phyloP scores from a whole-genome alignment of 1,284 basidiomycete genomes.

The Cutaneotrichosporon daszewskae region DNA sequence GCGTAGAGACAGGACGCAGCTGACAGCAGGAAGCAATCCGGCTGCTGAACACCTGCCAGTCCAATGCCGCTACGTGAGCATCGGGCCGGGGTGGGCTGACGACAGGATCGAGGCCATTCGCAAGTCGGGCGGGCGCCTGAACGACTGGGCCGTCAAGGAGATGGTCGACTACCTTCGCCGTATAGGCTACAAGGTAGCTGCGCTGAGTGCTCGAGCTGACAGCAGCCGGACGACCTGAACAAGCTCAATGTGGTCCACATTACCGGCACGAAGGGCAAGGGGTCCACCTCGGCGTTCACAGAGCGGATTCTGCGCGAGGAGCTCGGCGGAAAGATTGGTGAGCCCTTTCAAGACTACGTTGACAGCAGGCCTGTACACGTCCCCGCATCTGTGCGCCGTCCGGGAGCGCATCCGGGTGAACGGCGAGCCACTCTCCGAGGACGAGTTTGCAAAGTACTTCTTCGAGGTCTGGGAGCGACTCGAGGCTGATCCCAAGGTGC shows the following conservation, averaged over 20 bases:
- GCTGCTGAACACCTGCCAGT: conserved; percentile 84
- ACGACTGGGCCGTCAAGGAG: conserved; percentile 72
- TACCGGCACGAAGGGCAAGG: conserved; percentile 98
- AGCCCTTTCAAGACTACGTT: conserved; percentile 10
- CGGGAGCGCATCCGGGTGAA: conserved; percentile 94
- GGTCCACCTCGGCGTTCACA: conserved; percentile 90
- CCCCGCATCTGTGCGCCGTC: conserved; percentile 92
- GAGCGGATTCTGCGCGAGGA: conserved; percentile 50
- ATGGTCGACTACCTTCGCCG: conserved; percentile 84
- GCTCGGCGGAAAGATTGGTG: conserved; percentile 36
- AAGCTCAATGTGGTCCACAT: conserved; percentile 89
- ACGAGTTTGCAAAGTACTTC: conserved; percentile 83
- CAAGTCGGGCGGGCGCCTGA: conserved; percentile 65
- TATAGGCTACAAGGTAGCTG: conserved; percentile 76
- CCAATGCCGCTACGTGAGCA: conserved; percentile 73
- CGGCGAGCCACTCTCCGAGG: conserved; percentile 80
- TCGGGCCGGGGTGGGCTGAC: conserved; percentile 4
- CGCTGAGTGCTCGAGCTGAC: background rate
- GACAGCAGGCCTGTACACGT: conserved; percentile 78
- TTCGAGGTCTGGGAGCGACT: conserved; percentile 95
- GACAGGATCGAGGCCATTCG: conserved; percentile 67
- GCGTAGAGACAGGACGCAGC: background rate
- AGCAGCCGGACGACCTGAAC: conserved; percentile 75
- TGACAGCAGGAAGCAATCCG: conserved; percentile 64
- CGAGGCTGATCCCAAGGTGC: conserved; percentile 60